A percentile compares a stretch with the other conserved stretches of the same genome.
Conservation (phyloP, 352 stramenopile genomes). For the Phytophthora fragariae region DNA sequence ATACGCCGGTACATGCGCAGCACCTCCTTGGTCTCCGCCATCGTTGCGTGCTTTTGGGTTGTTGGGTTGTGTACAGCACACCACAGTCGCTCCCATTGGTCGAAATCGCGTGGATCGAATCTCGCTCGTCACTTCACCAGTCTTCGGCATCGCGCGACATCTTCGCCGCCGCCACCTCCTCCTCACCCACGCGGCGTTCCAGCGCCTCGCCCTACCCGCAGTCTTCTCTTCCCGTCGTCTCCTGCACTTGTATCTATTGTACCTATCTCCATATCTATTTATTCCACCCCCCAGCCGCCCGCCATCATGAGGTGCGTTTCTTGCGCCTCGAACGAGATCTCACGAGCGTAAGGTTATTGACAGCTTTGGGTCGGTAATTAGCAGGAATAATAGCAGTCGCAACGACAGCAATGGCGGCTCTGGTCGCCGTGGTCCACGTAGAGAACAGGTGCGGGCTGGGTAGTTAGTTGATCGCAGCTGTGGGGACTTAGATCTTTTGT, state of each 20-base stretch:
- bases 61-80: slow-evolving; percentile 25
- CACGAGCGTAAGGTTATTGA: not conserved
- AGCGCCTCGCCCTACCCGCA: not conserved
- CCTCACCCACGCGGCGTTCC: slow-evolving; percentile 12
- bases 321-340: not conserved
- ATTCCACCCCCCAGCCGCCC: slow-evolving; percentile 12
- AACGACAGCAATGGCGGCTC: slow-evolving; percentile 39
- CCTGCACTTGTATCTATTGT: slow-evolving; percentile 32
- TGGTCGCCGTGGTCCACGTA: slow-evolving; percentile 40
- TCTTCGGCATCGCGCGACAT: slow-evolving; percentile 32
- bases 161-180: slow-evolving; percentile 20
- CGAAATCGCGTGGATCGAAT: slow-evolving; percentile 28
- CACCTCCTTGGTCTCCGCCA: slow-evolving; percentile 64
- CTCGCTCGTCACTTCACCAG: slow-evolving; percentile 31
- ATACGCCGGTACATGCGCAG: slow-evolving; percentile 84
- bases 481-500: slow-evolving; percentile 3
- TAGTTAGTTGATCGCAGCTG: not conserved
- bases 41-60: slow-evolving; percentile 19
- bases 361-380: not conserved
- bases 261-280: slow-evolving; percentile 50
- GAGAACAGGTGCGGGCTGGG: slow-evolving; percentile 42
- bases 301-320: slow-evolving; percentile 56
- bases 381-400: slow-evolving; percentile 39
- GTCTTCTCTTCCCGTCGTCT: slow-evolving; percentile 20
- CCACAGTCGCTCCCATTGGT: slow-evolving; percentile 29